phyloP scores from a whole-genome alignment of 1,284 basidiomycete genomes.

The Ceratobasidium sp. region DNA sequence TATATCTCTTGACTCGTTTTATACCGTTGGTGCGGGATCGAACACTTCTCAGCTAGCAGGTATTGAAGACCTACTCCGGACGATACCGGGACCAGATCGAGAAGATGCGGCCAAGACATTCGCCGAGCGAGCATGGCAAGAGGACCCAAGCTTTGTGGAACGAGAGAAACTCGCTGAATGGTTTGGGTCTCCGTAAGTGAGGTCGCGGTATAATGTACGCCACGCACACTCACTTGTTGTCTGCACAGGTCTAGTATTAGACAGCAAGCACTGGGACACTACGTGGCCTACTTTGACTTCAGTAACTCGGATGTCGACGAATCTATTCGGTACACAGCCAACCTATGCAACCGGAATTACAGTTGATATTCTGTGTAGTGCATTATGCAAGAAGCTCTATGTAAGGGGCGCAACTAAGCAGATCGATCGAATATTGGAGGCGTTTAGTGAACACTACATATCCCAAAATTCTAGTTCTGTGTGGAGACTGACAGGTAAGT shows the following conservation, averaged over 20 bases:
- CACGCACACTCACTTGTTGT: slow-evolving; percentile 10
- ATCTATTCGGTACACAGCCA: slow-evolving; percentile 25
- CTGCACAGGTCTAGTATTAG: slow-evolving; percentile 20
- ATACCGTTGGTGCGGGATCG: slow-evolving; percentile 31
- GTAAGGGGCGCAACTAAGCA: slow-evolving; percentile 34
- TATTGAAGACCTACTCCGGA: slow-evolving; percentile 7
- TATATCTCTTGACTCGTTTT: slow-evolving; percentile 19
- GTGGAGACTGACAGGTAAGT: slow-evolving; percentile 23
- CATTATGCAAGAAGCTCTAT: slow-evolving; percentile 31
- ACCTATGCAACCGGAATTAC: not conserved
- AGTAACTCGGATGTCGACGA: slow-evolving; percentile 13
- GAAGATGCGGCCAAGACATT: slow-evolving; percentile 33
- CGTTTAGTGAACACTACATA: slow-evolving; percentile 32
- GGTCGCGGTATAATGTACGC: not conserved
- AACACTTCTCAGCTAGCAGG: not conserved
- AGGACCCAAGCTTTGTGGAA: slow-evolving; percentile 33
- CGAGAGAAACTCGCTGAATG: slow-evolving; percentile 35
- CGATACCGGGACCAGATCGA: not conserved
- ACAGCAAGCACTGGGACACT: slow-evolving; percentile 19
- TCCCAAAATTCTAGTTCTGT: slow-evolving; percentile 14
- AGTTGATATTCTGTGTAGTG: not conserved
- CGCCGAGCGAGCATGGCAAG: slow-evolving; percentile 33
- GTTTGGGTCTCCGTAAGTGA: slow-evolving; percentile 37
- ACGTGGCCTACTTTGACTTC: slow-evolving; percentile 33
- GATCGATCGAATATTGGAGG: slow-evolving; percentile 29